Evolutionary conservation across 768 basidiomycete genomes (phyloP), one percentile per base, ranked within the genome.

Genomic region (Termitomyces sp.): DNA sequence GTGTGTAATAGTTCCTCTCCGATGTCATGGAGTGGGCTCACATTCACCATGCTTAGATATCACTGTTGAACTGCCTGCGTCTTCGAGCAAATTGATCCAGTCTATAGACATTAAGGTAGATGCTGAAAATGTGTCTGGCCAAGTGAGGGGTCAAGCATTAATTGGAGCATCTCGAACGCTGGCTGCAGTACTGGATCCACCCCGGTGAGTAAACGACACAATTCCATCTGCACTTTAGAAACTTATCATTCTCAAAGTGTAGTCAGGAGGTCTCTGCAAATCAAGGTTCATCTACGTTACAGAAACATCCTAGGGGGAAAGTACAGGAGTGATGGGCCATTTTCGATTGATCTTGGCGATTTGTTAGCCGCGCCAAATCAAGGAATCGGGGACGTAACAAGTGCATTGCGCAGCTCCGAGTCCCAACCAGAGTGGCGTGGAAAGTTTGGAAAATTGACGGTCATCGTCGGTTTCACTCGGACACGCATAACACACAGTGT

Each of bases 71-170:
- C 24, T 65, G 6, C 44, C 60, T 8, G 18, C 39, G 2, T 54
- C 22, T 12, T 62, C 64, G 8, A 62, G 49, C 36, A 65, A 65
- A 59, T 59, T 39, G 36, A 51, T 65, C 3, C 57, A 61, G 33
- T 61, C 64, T 38, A 39, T 62, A 4, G 64, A 65, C 28, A 33
- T 65, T 28, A 9, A 44, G n/a, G 39, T 65, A 16, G 60, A 65
- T 46, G 52, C 35, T 1, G 58, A 46, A 11, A 46, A 39, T 22
- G 55, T 59, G 11, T n/a, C 38, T 24, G 64, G 50, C 13, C 57
- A 33, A 11, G 46, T 57, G 36, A 49, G 44, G 28, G 40, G n/a
- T 15, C 49, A n/a, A n/a, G n/a, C n/a, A n/a, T n/a, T n/a, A n/a
- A n/a, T n/a, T n/a, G n/a, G n/a, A n/a, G n/a, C n/a, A n/a, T n/a